Base-by-base conservation (phyloP, 2,329 filamentous ascomycete genomes). In the Verticillium nonalfalfae region DNA sequence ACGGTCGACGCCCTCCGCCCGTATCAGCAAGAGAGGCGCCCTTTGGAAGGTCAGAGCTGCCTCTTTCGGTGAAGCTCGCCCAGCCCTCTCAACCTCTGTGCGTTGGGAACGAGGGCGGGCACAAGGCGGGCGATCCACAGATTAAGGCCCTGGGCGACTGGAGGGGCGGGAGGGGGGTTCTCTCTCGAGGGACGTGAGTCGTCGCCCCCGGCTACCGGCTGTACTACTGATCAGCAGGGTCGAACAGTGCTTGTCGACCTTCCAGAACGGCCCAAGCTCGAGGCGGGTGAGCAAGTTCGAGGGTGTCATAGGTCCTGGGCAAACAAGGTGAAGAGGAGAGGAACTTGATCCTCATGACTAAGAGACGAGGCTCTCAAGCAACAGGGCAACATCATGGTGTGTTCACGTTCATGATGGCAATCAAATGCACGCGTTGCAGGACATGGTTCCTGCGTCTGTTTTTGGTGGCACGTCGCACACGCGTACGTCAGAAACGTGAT, bases 1-100 rank as follows among this genome's bases (percentile, higher is more conserved):
- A 52, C 18, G 45, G 45, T 52, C 45, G 7, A 52, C 45, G 18
- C 45, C 57, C 57, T 38, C 57, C 38, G 38, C 57, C 57, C 57
- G 57, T 58, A 58, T 58, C 57, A 39, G 14, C 21, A 11, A 26
- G 18, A 21, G 13, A 13, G 35, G 26, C 13, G 33, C n/a, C 38
- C 38, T 36, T 38, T 5, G 26, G 26, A 31, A 31, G 26, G 26
- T 31, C 13, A 35, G 34, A 38, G 21, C 57, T 58, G 57, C 57
- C 57, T 58, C 38, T 58, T 58, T 40, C 21, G 57, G 57, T 33
- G 57, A 58, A 58, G 57, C 26, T 50, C 57, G 57, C 38, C 33
- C 34, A 38, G 31, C 34, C 33, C n/a, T 52, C 45, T 52, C 45
- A 45, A 45, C 15, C 18, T 52, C 45, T 52, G n/a, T 52, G n/a